Conservation (phyloP, 106 monocot species). For the Platanthera zijinensis region DNA sequence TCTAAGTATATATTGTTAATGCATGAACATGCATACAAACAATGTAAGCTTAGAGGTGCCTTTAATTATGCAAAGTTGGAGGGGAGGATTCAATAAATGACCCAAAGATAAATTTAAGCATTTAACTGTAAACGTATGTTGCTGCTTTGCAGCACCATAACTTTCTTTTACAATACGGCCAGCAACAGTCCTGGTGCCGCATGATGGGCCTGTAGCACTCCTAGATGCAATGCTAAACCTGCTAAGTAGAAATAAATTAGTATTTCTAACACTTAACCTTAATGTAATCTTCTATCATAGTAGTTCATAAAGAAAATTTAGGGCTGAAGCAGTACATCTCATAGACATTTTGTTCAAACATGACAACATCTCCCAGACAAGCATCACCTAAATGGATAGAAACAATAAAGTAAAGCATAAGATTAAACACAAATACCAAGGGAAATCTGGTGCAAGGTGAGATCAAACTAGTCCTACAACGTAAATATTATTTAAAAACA, state of each 20-base stretch:
- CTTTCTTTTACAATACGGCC: slow-evolving; percentile 89
- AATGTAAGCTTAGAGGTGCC: too few species aligned
- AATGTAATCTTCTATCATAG: not conserved
- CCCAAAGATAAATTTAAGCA: not conserved
- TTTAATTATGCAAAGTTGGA: too few species aligned
- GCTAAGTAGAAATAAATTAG: not conserved
- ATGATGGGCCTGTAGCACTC: slow-evolving; percentile 52
- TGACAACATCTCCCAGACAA: slow-evolving; percentile 79
- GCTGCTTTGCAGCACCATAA: slow-evolving; percentile 84
- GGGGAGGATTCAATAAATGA: too few species aligned
- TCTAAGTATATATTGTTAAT: too few species aligned
- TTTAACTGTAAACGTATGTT: slow-evolving; percentile 89
- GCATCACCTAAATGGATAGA: slow-evolving; percentile 52
- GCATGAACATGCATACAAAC: too few species aligned
- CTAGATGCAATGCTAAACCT: slow-evolving; percentile 61
- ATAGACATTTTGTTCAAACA: slow-evolving; percentile 81
- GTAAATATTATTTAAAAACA: not conserved
- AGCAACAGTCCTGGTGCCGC: slow-evolving; percentile 50
- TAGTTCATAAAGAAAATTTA: not conserved
- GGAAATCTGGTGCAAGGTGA: not conserved
- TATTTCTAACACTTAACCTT: not conserved
- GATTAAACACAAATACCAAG: not conserved
- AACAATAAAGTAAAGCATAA: not conserved
- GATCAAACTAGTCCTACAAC: not conserved
- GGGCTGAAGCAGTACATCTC: slow-evolving; percentile 34